Conservation (phyloP, 2,329 filamentous ascomycete genomes). For the Dryadomyces sulphureus region DNA sequence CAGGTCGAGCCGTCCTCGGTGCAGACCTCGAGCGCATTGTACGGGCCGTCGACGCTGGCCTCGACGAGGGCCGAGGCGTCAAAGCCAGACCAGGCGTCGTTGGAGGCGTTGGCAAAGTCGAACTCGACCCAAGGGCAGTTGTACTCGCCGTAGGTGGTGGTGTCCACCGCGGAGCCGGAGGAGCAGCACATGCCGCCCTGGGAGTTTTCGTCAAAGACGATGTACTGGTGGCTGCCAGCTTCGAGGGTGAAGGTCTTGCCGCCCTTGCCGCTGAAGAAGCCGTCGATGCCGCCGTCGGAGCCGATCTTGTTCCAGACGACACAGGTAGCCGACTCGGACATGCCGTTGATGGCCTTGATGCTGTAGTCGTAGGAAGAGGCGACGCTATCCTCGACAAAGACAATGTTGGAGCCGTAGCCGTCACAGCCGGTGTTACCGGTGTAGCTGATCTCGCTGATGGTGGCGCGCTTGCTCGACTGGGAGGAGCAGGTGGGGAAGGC, state of each 20-base stretch:
- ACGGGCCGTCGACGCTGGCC: constrained; percentile 20
- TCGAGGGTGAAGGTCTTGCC: constrained; percentile 26
- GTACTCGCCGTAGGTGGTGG: constrained; percentile 25
- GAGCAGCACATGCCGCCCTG: constrained; percentile 34
- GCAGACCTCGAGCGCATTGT: constrained; percentile 23
- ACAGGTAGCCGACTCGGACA: constrained; percentile 19
- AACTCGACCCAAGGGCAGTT: constrained; percentile 34
- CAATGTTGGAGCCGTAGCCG: constrained; percentile 37
- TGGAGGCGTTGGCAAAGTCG: constrained; percentile 29
- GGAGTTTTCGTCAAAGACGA: constrained; percentile 30
- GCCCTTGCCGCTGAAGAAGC: constrained; percentile 27
- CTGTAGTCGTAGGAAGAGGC: constrained; percentile 29
- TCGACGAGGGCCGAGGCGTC: constrained; percentile 35
- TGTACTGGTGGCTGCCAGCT: constrained; percentile 20
- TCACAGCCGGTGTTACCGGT: constrained; percentile 29
- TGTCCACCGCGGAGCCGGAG: constrained; percentile 15
- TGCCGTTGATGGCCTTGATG: constrained; percentile 23
- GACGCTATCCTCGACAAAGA: constrained; percentile 23
- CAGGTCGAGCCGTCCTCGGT: constrained; percentile 17
- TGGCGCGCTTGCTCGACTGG: constrained; percentile 25
- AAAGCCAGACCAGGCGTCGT: constrained; percentile 33
- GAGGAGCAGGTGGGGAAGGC: constrained; percentile 21
- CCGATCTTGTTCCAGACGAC: constrained; percentile 39
- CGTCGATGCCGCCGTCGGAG: constrained; percentile 25
- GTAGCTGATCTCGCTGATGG: constrained; percentile 28